phyloP scores from a whole-genome alignment of 2,329 filamentous ascomycete species.

The Zarea fungicola region DNA sequence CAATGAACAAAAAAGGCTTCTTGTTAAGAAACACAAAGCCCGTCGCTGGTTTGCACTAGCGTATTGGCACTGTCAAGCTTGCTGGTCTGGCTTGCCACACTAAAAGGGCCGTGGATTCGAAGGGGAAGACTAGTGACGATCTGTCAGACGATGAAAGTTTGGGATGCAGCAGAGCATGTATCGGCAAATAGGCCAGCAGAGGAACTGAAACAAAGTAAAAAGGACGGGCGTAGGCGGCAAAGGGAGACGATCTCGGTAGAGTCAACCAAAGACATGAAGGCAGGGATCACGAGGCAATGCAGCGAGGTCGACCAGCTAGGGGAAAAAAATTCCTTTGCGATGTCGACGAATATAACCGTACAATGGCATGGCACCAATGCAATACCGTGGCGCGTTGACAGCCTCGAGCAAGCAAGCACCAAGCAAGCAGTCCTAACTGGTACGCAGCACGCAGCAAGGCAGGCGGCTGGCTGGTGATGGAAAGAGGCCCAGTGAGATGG shows the following conservation, averaged over 20 bases:
- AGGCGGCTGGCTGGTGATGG: too few species aligned
- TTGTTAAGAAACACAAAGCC: background rate
- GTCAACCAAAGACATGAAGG: too few species aligned
- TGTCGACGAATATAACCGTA: too few species aligned
- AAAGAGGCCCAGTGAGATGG: background rate
- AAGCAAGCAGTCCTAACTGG: too few species aligned
- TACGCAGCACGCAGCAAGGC: too few species aligned
- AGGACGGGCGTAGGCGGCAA: background rate
- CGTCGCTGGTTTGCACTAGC: constrained; percentile 6
- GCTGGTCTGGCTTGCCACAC: constrained; percentile 13
- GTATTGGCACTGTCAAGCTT: constrained; percentile 3
- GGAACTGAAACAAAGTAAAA: background rate
- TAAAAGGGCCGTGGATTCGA: background rate
- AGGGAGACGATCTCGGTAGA: too few species aligned
- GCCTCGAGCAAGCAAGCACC: too few species aligned
- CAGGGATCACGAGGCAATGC: too few species aligned
- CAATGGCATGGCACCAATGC: too few species aligned
- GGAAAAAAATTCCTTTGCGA: too few species aligned
- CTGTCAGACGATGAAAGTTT: constrained; percentile 13
- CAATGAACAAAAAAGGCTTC: background rate
- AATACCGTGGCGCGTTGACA: too few species aligned
- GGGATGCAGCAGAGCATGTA: constrained; percentile 2
- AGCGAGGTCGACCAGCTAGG: too few species aligned
- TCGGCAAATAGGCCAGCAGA: background rate
- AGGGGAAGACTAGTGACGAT: constrained; percentile 9